phyloP scores from a whole-genome alignment of 805 yeast genomes.

The Yarrowia alimentaria region DNA sequence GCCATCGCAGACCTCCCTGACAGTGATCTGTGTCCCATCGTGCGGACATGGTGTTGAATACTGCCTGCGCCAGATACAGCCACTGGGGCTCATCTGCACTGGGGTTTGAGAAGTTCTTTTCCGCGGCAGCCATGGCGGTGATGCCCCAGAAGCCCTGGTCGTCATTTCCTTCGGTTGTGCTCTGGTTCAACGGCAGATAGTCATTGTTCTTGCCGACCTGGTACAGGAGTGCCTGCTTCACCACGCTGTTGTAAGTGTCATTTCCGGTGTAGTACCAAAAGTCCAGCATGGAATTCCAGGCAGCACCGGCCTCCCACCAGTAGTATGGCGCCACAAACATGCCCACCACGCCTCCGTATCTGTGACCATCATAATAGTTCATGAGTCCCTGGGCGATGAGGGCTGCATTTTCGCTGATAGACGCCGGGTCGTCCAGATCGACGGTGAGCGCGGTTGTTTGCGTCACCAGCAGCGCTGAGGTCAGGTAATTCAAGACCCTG shows the following conservation, averaged over 20 bases:
- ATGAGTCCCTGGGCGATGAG: conserved; percentile 67
- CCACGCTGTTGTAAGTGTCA: conserved; percentile 55
- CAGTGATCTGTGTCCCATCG: conserved; percentile 71
- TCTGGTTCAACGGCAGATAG: conserved; percentile 77
- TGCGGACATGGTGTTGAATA: conserved; percentile 75
- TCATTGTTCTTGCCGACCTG: conserved; percentile 68
- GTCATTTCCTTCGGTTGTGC: conserved; percentile 86
- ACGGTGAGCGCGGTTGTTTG: conserved; percentile 28
- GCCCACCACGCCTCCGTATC: conserved; percentile 70
- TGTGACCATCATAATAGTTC: conserved; percentile 76
- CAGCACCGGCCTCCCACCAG: conserved; percentile 94
- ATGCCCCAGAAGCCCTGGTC: conserved; percentile 94
- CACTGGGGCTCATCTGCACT: conserved; percentile 60
- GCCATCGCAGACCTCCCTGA: conserved; percentile 88
- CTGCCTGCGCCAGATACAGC: conserved; percentile 79
- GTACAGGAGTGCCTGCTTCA: conserved; percentile 61
- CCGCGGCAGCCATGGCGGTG: conserved; percentile 81
- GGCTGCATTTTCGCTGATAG: conserved; percentile 50
- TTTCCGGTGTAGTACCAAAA: conserved; percentile 70
- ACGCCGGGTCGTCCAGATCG: conserved; percentile 31
- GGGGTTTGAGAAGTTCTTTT: conserved; percentile 77
- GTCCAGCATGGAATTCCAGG: conserved; percentile 66
- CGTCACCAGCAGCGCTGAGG: neutral
- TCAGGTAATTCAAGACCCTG: no score
- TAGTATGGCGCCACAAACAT: conserved; percentile 72